Percentiles rank a stretch among this genome's conserved stretches.
These are phyloP conservation scores for Chamaecrista fasciculata DNA, from an alignment of 306 rosid species.

Conservation along the genomic window DNA sequence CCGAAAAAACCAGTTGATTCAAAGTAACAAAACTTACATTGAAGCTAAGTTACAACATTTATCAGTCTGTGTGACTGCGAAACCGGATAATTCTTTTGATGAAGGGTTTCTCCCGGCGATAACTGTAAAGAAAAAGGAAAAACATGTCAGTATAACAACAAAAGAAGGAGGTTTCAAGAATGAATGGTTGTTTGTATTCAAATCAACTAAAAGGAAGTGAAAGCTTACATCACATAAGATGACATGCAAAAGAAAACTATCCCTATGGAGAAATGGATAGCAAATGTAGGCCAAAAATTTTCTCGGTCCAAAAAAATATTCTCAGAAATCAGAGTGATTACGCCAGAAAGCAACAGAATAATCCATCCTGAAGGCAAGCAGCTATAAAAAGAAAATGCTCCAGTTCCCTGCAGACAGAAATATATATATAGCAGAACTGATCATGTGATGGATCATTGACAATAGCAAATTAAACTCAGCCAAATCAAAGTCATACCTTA, in stretches of 20 bases:
- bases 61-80: conserved; percentile 71
- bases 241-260: conserved; percentile 74
- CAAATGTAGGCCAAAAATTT: conserved; percentile 71
- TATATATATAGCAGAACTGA: too few species aligned
- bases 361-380: conserved; percentile 92
- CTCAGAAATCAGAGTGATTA: conserved; percentile 72
- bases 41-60: conserved; percentile 20
- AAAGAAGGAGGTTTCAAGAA: conserved; percentile 3
- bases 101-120: conserved; percentile 64
- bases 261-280: conserved; percentile 65
- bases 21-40: conserved; percentile 30
- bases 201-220: conserved; percentile 10
- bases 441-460: too few species aligned
- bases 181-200: conserved; percentile 10
- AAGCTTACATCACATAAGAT: conserved; percentile 60
- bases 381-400: conserved; percentile 61
- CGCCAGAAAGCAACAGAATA: conserved; percentile 58
- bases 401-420: conserved; percentile 55
- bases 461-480: conserved; percentile 8
- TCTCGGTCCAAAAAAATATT: conserved; percentile 63
- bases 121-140: conserved; percentile 44
- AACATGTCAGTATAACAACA: background rate
- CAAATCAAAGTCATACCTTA: conserved; percentile 54
- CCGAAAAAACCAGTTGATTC: conserved; percentile 4
- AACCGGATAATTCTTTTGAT: conserved; percentile 61